phyloP scores from a whole-genome alignment of 805 yeast genomes.

The Nakazawaea ishiwadae region DNA sequence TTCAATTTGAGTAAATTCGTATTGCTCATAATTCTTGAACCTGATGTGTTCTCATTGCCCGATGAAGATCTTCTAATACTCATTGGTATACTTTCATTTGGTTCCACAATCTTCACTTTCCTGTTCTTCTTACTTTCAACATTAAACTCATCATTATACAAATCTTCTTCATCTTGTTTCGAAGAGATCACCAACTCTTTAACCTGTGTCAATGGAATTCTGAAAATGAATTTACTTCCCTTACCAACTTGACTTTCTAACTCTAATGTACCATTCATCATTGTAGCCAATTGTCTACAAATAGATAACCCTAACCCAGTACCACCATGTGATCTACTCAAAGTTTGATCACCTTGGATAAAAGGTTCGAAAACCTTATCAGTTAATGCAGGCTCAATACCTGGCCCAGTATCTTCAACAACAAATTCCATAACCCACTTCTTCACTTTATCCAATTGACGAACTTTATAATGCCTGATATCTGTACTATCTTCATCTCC shows the following conservation, averaged over 20 bases:
- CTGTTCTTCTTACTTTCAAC: conserved; percentile 46
- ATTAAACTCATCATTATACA: conserved; percentile 68
- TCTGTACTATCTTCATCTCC: conserved; percentile 15
- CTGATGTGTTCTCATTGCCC: conserved; percentile 2
- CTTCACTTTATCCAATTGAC: conserved; percentile 28
- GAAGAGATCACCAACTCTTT: conserved; percentile 41
- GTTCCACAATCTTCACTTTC: conserved; percentile 37
- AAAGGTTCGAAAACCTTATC: conserved; percentile 91
- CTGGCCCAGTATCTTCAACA: conserved; percentile 91
- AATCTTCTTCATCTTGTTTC: conserved; percentile 26
- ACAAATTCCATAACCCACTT: conserved; percentile 62
- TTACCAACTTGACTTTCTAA: conserved; percentile 70
- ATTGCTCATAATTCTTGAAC: neutral
- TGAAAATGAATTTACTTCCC: conserved; percentile 82
- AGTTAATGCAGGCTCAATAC: conserved; percentile 79
- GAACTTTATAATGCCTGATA: conserved; percentile 12
- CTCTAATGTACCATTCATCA: conserved; percentile 86
- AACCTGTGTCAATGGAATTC: conserved; percentile 68
- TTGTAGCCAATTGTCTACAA: conserved; percentile 82
- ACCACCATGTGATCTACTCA: conserved; percentile 90
- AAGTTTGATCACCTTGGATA: conserved; percentile 94
- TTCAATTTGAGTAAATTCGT: conserved; percentile 1
- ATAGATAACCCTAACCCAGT: conserved; percentile 90
- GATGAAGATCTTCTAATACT: neutral
- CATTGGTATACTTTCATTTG: neutral